Percentiles rank a stretch among this genome's conserved stretches.
phyloP scores from a whole-genome alignment of 257 asterid species.

The Marsdenia floribunda region DNA sequence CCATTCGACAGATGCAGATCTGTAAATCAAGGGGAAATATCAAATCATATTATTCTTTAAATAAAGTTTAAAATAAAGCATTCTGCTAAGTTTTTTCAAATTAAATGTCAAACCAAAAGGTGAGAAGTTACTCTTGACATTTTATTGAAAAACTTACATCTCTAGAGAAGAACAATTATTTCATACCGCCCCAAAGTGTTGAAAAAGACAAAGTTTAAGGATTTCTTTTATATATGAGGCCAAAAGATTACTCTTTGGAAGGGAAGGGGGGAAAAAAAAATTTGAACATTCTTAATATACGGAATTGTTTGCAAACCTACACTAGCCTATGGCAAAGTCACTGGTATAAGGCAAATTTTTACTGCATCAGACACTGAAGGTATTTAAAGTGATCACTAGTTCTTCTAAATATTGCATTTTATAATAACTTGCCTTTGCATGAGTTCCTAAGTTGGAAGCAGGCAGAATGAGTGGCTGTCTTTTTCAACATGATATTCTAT shows the following conservation, averaged over 20 bases:
- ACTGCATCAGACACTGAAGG: neutral
- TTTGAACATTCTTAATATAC: neutral
- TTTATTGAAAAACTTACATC: neutral
- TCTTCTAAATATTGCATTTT: neutral
- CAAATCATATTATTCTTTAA: neutral
- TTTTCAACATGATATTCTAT: neutral
- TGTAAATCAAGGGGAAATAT: conserved; percentile 27
- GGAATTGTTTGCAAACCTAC: neutral
- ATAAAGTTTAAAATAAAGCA: neutral
- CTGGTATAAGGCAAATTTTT: neutral
- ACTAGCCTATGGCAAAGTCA: neutral
- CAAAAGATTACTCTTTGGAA: too few species aligned
- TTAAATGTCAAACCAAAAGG: neutral
- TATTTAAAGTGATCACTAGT: neutral
- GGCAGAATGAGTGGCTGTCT: neutral
- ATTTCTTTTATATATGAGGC: too few species aligned
- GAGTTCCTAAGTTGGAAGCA: neutral
- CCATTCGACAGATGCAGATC: conserved; percentile 66
- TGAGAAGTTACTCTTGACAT: neutral
- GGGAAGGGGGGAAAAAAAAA: too few species aligned
- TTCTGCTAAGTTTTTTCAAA: neutral
- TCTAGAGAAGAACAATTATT: neutral
- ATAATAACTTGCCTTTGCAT: neutral
- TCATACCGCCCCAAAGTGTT: neutral
- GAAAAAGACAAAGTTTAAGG: neutral